phyloP scores from a whole-genome alignment of 83 land plant genomes.

The Thuja plicata region DNA sequence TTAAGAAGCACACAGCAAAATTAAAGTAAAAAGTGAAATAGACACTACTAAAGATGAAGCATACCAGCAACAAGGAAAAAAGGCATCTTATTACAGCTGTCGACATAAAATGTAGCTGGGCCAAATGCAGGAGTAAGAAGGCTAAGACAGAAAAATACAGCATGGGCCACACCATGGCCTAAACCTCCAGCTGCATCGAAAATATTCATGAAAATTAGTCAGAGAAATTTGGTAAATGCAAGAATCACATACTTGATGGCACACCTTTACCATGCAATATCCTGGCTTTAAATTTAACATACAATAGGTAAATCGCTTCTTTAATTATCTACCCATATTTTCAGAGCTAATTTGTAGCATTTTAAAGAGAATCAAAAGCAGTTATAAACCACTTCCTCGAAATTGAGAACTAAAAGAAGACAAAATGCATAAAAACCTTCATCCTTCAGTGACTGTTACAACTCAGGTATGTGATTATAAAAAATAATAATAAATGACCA shows the following conservation, averaged over 20 bases:
- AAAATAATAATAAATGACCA: neutral
- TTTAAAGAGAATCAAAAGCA: neutral
- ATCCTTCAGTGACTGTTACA: neutral
- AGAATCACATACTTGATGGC: neutral
- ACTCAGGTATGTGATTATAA: neutral
- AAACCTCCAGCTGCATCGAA: constrained; percentile 87
- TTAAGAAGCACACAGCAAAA: neutral
- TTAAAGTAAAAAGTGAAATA: neutral
- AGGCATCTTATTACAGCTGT: constrained; percentile 73
- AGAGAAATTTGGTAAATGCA: neutral
- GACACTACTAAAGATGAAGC: neutral
- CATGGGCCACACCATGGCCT: constrained; percentile 96
- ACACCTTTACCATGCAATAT: neutral
- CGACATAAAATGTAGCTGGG: constrained; percentile 80
- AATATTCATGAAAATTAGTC: neutral
- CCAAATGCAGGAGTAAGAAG: constrained; percentile 94
- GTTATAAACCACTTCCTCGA: neutral
- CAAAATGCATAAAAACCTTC: neutral
- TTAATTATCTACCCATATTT: neutral
- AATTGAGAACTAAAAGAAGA: neutral
- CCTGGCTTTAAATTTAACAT: neutral
- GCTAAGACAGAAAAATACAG: constrained; percentile 93
- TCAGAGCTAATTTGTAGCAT: neutral
- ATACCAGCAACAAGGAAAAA: constrained; percentile 88
- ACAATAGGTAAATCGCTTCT: neutral